Evolutionary conservation across 2,329 filamentous ascomycete species (phyloP).

Genomic region (Penicillium sp.): DNA sequence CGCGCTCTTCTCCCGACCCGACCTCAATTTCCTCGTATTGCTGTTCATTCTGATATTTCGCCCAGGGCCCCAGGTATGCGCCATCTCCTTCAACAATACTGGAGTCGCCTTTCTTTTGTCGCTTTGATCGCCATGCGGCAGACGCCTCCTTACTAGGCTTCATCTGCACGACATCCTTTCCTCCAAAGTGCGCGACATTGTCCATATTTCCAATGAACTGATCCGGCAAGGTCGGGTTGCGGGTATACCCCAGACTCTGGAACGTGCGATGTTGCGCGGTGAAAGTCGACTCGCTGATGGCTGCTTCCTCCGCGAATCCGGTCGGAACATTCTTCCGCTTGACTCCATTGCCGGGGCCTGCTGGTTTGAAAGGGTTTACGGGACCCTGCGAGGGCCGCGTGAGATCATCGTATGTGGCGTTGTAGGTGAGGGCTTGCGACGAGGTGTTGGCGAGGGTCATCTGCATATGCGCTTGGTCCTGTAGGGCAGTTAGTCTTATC

Average conservation of each 20-base stretch:
- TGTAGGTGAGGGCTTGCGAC: slow-evolving; percentile 58
- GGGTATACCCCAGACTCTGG: slow-evolving; percentile 66
- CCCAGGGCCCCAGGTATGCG: slow-evolving; percentile 95
- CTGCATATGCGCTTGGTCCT: slow-evolving; percentile 59
- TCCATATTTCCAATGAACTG: slow-evolving; percentile 57
- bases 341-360: slow-evolving; percentile 57
- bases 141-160: slow-evolving; percentile 73
- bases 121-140: slow-evolving; percentile 69
- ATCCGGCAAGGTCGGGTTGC: slow-evolving; percentile 52
- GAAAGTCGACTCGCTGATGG: slow-evolving; percentile 89
- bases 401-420: slow-evolving; percentile 73
- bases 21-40: slow-evolving; percentile 71
- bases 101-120: slow-evolving; percentile 85
- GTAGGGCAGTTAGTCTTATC: slow-evolving; percentile 47
- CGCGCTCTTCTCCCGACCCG: slow-evolving; percentile 68
- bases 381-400: slow-evolving; percentile 71
- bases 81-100: slow-evolving; percentile 83
- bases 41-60: slow-evolving; percentile 76
- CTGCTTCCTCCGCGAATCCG: slow-evolving; percentile 85
- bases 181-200: slow-evolving; percentile 52
- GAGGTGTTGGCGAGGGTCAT: slow-evolving; percentile 60
- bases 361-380: slow-evolving; percentile 74
- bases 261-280: slow-evolving; percentile 84
- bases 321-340: slow-evolving; percentile 86
- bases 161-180: slow-evolving; percentile 60